These are phyloP conservation scores for Osmanthus fragrans DNA, from an alignment of 257 asterid species.

Conservation along the genomic window DNA sequence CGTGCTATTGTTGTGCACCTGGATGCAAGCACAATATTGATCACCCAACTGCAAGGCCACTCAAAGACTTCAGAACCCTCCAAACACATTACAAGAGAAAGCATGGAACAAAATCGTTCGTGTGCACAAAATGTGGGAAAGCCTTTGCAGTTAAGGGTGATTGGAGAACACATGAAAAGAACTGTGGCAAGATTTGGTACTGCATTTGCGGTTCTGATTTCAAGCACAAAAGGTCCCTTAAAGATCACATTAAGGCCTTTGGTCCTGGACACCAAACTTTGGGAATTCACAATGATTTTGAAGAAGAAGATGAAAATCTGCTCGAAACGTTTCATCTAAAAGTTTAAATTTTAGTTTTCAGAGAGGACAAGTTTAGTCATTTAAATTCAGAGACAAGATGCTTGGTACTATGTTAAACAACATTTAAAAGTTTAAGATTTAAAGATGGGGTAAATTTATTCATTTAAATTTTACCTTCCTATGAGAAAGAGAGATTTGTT, in stretches of 20 bases:
- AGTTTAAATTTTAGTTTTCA: background rate
- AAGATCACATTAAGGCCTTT: slow-evolving; percentile 70
- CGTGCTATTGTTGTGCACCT: slow-evolving; percentile 76
- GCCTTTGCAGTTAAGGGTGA: slow-evolving; percentile 84
- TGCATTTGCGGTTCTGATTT: slow-evolving; percentile 84
- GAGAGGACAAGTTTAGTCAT: no score
- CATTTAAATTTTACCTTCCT: background rate
- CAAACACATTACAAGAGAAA: slow-evolving; percentile 90
- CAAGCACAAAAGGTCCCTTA: slow-evolving; percentile 76
- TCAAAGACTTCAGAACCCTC: slow-evolving; percentile 80
- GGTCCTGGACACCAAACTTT: slow-evolving; percentile 66
- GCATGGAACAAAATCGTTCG: slow-evolving; percentile 71
- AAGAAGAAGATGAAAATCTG: slow-evolving; percentile 45
- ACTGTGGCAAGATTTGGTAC: slow-evolving; percentile 84
- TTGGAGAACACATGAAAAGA: slow-evolving; percentile 89
- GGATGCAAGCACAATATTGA: slow-evolving; percentile 80
- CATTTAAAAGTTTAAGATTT: background rate
- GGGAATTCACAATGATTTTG: slow-evolving; percentile 35
- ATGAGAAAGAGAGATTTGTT: no score
- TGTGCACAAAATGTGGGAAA: slow-evolving; percentile 66
- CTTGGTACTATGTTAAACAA: background rate
- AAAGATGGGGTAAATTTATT: no score
- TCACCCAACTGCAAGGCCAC: slow-evolving; percentile 61
- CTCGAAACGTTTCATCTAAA: slow-evolving; percentile 35
- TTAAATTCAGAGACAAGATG: no score